These are phyloP conservation scores for Oryza australiensis DNA, from an alignment of 176 grass and related monocot species.

Conservation along the genomic window DNA sequence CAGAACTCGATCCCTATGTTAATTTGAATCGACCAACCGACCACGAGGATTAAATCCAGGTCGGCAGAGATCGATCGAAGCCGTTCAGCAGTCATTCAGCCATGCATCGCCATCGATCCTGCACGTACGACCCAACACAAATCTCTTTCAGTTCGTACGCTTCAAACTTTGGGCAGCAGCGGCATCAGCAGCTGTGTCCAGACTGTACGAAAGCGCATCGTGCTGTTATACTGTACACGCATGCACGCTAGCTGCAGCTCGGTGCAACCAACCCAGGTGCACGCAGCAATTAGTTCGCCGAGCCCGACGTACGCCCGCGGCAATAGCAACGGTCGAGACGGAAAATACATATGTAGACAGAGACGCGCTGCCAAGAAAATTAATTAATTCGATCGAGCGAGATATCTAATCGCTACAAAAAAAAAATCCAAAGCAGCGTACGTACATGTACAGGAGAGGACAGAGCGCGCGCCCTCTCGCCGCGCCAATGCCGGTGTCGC, in stretches of 20 bases:
- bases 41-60: not conserved
- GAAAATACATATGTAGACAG: slow-evolving; percentile 3
- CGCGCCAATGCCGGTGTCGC: not conserved
- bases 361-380: slow-evolving; percentile 29
- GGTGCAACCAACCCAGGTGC: not conserved
- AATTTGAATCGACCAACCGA: too few species aligned
- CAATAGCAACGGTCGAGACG: not conserved
- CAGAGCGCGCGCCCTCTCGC: not conserved
- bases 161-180: not conserved
- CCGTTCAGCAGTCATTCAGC: not conserved
- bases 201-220: not conserved
- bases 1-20: too few species aligned
- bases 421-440: slow-evolving; percentile 38
- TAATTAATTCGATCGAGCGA: not conserved
- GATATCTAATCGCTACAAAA: slow-evolving; percentile 52
- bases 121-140: not conserved
- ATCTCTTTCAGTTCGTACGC: not conserved
- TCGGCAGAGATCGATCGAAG: not conserved
- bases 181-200: not conserved
- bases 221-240: not conserved
- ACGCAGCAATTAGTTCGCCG: not conserved
- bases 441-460: not conserved
- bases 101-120: not conserved
- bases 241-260: too few species aligned
- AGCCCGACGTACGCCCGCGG: not conserved